A percentile compares a stretch with the other conserved stretches of the same genome.
These are phyloP conservation scores for Nephelium lappaceum DNA, from an alignment of 345 rosid species.

Conservation along the genomic window DNA sequence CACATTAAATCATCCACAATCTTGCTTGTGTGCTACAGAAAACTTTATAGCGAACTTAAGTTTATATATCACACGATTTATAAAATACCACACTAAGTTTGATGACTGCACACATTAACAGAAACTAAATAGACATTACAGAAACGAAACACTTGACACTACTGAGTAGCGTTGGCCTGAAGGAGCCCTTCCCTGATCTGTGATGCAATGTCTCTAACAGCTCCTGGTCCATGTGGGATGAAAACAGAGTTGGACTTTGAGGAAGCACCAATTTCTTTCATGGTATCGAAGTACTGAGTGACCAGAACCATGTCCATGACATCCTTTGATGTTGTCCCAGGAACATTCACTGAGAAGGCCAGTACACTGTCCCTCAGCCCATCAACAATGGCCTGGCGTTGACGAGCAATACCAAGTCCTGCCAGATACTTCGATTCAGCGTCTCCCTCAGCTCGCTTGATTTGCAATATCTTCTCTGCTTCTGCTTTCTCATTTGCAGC, in stretches of 20 bases:
- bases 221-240: conserved; percentile 82
- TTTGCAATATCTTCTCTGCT: conserved; percentile 69
- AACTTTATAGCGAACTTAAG: not conserved
- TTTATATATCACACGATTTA: not conserved
- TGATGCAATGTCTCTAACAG: conserved; percentile 59
- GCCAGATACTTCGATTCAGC: conserved; percentile 67
- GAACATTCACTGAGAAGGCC: conserved; percentile 66
- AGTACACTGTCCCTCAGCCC: conserved; percentile 71
- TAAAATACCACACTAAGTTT: not conserved
- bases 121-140: not conserved
- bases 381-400: conserved; percentile 72
- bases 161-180: conserved; percentile 40
- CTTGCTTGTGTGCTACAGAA: too few relatives aligned
- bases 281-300: conserved; percentile 75
- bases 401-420: conserved; percentile 64
- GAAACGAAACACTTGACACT: not conserved
- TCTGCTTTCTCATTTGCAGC: conserved; percentile 69
- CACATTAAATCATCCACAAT: too few relatives aligned
- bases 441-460: conserved; percentile 72
- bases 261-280: conserved; percentile 74
- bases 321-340: conserved; percentile 70
- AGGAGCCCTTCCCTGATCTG: conserved; percentile 83
- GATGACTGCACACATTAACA: not conserved
- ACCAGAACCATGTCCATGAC: conserved; percentile 85
- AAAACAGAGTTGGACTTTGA: conserved; percentile 65